Evolutionary conservation across 495 filamentous ascomycete genomes (phyloP).

Genomic region (Cladorrhinum samala): DNA sequence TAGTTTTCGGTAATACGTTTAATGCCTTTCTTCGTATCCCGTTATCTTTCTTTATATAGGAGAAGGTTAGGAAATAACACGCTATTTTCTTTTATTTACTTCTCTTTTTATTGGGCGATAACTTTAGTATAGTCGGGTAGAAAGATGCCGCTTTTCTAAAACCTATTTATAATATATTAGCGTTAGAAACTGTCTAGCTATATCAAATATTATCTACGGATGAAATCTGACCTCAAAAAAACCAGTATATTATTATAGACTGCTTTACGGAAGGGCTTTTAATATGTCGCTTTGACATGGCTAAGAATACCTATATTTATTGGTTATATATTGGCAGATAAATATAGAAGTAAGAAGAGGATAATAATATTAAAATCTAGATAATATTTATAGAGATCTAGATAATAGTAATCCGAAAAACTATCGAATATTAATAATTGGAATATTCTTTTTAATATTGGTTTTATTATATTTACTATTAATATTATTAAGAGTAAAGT

Average conservation of each 20-base stretch:
- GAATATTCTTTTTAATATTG: background rate
- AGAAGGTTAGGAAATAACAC: background rate
- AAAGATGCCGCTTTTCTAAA: background rate
- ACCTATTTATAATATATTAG: background rate
- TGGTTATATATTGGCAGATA: background rate
- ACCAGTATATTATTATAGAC: background rate
- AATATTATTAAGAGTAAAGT: background rate
- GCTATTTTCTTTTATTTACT: background rate
- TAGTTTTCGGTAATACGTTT: background rate
- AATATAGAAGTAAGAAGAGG: background rate
- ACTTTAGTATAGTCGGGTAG: background rate
- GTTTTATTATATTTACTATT: background rate
- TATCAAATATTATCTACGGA: background rate
- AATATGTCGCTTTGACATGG: background rate
- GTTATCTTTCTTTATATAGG: background rate
- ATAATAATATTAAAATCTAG: background rate
- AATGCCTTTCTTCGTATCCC: background rate
- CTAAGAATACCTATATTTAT: background rate
- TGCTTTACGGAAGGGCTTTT: background rate
- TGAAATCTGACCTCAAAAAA: background rate
- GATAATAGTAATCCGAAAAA: background rate
- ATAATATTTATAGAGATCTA: slow-evolving; percentile 1
- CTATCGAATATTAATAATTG: background rate
- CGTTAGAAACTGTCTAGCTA: background rate
- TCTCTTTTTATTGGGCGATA: background rate